phyloP scores from a whole-genome alignment of 805 yeast species.

The Zygotorulaspora sp. region DNA sequence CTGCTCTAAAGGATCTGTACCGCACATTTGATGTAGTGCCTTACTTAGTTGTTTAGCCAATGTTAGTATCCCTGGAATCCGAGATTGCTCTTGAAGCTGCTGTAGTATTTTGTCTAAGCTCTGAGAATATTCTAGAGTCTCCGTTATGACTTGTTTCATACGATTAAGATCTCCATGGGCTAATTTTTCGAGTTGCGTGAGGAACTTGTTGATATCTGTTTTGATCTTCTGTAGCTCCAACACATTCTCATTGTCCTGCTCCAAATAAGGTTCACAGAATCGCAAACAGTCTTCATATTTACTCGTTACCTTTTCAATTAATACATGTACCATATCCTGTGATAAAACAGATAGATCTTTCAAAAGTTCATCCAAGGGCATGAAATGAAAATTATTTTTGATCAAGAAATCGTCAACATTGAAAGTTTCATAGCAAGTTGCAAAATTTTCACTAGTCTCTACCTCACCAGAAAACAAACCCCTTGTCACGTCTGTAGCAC shows the following conservation, averaged over 20 bases:
- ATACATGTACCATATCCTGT: conserved; percentile 22
- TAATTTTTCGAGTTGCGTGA: conserved; percentile 19
- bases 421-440: conserved; percentile 11
- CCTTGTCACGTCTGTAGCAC: conserved; percentile 26
- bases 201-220: conserved; percentile 24
- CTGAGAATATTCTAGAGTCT: conserved; percentile 27
- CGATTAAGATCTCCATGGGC: conserved; percentile 20
- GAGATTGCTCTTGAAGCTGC: conserved; percentile 18
- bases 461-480: conserved; percentile 26
- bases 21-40: conserved; percentile 28
- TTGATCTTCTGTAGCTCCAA: conserved; percentile 24
- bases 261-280: conserved; percentile 25
- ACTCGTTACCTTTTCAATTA: conserved; percentile 25
- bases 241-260: conserved; percentile 20
- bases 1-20: conserved; percentile 22
- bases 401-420: conserved; percentile 30
- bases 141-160: conserved; percentile 24
- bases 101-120: conserved; percentile 23
- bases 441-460: conserved; percentile 10
- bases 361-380: conserved; percentile 30
- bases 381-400: conserved; percentile 32
- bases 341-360: conserved; percentile 26
- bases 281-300: conserved; percentile 27
- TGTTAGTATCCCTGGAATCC: conserved; percentile 16
- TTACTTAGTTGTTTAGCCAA: conserved; percentile 24